Evolutionary conservation across 1,284 basidiomycete species (phyloP).

Genomic region (Rhodotorula sp.): DNA sequence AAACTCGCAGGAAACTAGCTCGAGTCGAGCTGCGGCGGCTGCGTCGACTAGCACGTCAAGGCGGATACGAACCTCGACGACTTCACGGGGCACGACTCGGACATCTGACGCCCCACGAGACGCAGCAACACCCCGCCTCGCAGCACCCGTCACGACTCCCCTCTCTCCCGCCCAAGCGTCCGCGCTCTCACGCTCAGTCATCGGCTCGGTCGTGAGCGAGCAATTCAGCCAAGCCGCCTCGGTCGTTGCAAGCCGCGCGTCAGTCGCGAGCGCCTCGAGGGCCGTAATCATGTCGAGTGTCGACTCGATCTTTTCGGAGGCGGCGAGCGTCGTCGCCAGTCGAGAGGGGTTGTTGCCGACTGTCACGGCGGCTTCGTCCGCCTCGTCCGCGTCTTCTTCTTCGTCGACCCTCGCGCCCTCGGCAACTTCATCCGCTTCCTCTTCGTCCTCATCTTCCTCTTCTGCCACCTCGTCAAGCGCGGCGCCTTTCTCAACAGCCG

Average conservation of each 20-base stretch:
- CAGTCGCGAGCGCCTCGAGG: constrained; percentile 1
- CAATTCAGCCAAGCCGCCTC: neutral
- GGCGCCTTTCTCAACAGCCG: neutral
- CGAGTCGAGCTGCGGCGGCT: neutral
- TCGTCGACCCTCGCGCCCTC: too few species aligned
- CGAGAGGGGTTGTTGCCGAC: neutral
- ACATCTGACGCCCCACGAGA: too few species aligned
- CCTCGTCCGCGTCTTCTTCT: neutral
- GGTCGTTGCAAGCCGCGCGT: neutral
- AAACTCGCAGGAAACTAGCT: neutral
- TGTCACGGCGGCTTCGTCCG: neutral
- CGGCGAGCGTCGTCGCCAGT: constrained; percentile 15
- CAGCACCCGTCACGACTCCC: neutral
- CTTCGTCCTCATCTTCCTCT: neutral
- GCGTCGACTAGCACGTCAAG: neutral
- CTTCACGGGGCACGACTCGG: neutral
- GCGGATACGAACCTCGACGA: neutral
- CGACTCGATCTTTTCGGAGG: constrained; percentile 13
- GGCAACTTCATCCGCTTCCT: neutral
- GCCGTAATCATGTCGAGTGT: constrained; percentile 15
- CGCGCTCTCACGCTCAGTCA: too few species aligned
- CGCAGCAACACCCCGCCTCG: neutral
- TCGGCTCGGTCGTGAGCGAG: neutral
- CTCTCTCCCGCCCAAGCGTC: too few species aligned
- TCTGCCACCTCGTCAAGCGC: constrained; percentile 3